Percentiles rank a stretch among this genome's conserved stretches.
These are phyloP conservation scores for Diutina catenulata DNA, from an alignment of 1,139 yeast genomes.

Conservation along the genomic window DNA sequence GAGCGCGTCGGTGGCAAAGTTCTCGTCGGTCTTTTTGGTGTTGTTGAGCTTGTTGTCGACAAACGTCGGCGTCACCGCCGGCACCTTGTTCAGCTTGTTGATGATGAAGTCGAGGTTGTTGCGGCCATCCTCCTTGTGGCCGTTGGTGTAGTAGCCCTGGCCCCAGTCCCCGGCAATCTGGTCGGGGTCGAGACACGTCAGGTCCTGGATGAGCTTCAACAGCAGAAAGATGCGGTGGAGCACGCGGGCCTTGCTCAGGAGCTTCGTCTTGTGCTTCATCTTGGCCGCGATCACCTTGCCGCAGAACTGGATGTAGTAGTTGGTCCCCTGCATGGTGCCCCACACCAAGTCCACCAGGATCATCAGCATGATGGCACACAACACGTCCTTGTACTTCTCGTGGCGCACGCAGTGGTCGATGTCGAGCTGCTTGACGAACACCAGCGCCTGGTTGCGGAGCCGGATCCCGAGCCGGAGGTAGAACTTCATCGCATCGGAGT, in stretches of 20 bases:
- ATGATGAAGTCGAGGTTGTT: conserved; percentile 38
- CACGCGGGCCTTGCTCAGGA: conserved; percentile 66
- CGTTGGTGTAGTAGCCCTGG: conserved; percentile 14
- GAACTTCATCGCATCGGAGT: conserved; percentile 53
- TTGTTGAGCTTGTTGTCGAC: conserved; percentile 32
- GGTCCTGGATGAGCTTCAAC: conserved; percentile 62
- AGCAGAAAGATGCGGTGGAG: conserved; percentile 73
- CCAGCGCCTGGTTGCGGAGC: conserved; percentile 63
- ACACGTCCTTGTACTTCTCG: conserved; percentile 74
- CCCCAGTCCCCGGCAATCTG: conserved; percentile 4
- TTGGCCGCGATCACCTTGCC: conserved; percentile 63
- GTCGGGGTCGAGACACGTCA: conserved; percentile 44
- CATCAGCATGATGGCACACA: conserved; percentile 80
- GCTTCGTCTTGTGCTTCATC: conserved; percentile 50
- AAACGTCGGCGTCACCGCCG: conserved; percentile 23
- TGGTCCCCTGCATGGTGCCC: conserved; percentile 87
- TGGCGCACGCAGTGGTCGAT: conserved; percentile 41
- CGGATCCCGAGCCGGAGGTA: conserved; percentile 64
- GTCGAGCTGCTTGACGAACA: conserved; percentile 42
- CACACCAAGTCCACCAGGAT: conserved; percentile 80
- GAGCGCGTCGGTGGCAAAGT: conserved; percentile 67
- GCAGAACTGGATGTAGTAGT: conserved; percentile 63
- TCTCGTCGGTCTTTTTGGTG: conserved; percentile 36
- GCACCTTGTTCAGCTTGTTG: conserved; percentile 13
- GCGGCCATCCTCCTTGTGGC: conserved; percentile 13